Base-by-base conservation (phyloP, 257 asterid genomes). In the Penstemon newberryi region DNA sequence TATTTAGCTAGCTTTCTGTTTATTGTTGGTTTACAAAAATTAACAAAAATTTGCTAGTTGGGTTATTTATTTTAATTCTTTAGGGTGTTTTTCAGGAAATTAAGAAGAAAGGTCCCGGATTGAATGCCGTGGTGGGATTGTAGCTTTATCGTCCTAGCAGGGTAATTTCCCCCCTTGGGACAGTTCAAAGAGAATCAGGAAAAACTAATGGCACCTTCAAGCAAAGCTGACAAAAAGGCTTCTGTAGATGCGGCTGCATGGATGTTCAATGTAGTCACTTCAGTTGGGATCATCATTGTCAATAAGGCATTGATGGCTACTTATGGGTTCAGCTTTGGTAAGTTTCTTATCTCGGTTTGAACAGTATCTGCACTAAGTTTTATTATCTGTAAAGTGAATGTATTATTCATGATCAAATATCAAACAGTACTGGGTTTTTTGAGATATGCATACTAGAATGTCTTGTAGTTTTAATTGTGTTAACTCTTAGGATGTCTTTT, bases 231-330 rank as follows among this genome's bases (percentile, higher is more conserved):
- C 66, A 87, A 94, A 83, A 94, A 91, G 82, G 99, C 99, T 75
- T 80, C 97, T 53, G 81, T 85, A 39, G 96, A 90, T 82, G 86
- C 89, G 10, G 96, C 89, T 55, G 97, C 97, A 67, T 94, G 97
- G 99, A 73, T 79, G 90, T 89, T 94, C 87, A 94, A 94, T 76
- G 96, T 94, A 59, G 97, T 90, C 66, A 88, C 97, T 63, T 93
- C 99, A 13, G 99, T 91, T 67, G 99, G 99, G 71, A 85, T 94
- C 60, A 94, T 94, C 57, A 85, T 94, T 71, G 96, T 90, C 78
- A 94, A 94, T 70, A 94, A 94, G 84, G 96, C 99, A 63, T 85
- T 93, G 58, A 93, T 91, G 99, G 97, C 95, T 80, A 88, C 86
- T 42, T 94, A 91, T 60, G 96, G 96, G 61, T 94, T 94, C 91